Base-by-base conservation (phyloP, 1,284 basidiomycete species). In the Porogramme epimiltina region DNA sequence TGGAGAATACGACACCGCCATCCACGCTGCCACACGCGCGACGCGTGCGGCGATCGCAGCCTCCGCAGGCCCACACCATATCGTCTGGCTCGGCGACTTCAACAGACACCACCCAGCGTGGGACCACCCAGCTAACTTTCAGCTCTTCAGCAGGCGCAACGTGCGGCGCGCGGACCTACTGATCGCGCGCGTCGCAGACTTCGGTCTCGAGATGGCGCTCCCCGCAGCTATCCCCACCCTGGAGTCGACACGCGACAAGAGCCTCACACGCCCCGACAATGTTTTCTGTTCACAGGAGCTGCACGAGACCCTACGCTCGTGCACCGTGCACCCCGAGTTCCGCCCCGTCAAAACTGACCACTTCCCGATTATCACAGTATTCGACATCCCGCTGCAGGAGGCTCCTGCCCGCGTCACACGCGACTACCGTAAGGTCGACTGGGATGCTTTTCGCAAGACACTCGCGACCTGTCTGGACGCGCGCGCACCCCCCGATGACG, bases 71-170 rank as follows among this genome's bases (percentile, higher is more conserved):
- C 4, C 2, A 1, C 37, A 42, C 15, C 57, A 64, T 16, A 41
- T 68, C n/a, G 53, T 75, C 3, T 75, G 71, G 72, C 55, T 68
- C 0, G 77, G 77, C 0, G 76, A 81, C 60, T 80, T 80, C 69
- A 81, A 80, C 61, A 59, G 71, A 0, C 78, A 82, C 56, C 75
- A 81, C 62, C 74, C 71, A 0, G 23, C 71, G 0, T 82, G 77
- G 79, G 75, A 79, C 3, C 67, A 71, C 4, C 47, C 56, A 0
- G 22, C 52, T 0, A 77, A 81, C 52, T 4, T 46, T 0, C 73
- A 72, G 23, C 69, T 77, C 0, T 70, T 77, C 52, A 71, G 65
- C 1, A 23, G 42, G 0, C n/a, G n/a, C 5, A 48, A 52, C 18
- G 46, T 65, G 0, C 41, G 49, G 0, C 43, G 34, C 0, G 65